These are phyloP conservation scores for Penicillium samsonianum DNA, from an alignment of 495 filamentous ascomycete species.

Conservation along the genomic window DNA sequence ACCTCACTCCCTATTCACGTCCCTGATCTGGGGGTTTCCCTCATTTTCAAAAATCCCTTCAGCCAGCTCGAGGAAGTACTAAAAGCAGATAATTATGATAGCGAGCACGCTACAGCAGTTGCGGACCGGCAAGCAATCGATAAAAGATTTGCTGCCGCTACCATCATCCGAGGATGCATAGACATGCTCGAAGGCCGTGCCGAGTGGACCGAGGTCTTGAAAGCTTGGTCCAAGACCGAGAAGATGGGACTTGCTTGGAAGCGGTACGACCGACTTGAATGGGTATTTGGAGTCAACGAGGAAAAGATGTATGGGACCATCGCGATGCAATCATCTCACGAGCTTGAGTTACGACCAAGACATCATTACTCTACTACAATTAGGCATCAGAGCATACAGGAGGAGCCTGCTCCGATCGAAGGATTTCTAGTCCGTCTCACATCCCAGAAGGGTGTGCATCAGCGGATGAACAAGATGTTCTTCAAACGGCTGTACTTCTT, in stretches of 20 bases:
- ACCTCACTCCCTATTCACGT: constrained; percentile 64
- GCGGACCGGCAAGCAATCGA: constrained; percentile 49
- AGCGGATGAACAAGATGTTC: constrained; percentile 64
- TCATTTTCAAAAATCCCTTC: constrained; percentile 67
- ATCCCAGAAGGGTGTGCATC: constrained; percentile 61
- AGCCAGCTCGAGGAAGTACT: constrained; percentile 50
- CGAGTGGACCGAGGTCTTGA: constrained; percentile 65
- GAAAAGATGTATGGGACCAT: constrained; percentile 74
- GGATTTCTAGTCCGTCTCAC: constrained; percentile 73
- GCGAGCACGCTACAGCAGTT: constrained; percentile 39
- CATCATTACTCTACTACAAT: constrained; percentile 65
- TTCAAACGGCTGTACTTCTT: constrained; percentile 73
- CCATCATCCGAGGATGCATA: constrained; percentile 60
- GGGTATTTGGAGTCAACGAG: constrained; percentile 70
- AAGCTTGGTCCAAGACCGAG: constrained; percentile 59
- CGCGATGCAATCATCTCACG: constrained; percentile 72
- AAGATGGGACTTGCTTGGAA: constrained; percentile 76
- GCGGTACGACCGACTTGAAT: constrained; percentile 74
- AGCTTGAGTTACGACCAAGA: constrained; percentile 72
- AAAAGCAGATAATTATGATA: constrained; percentile 38
- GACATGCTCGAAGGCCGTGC: constrained; percentile 57
- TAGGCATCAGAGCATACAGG: constrained; percentile 38
- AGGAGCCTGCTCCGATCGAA: constrained; percentile 67
- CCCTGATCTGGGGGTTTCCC: constrained; percentile 64
- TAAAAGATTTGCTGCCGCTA: constrained; percentile 54